Evolutionary conservation across 345 rosid genomes (phyloP).

Genomic region (Erucastrum elatum): DNA sequence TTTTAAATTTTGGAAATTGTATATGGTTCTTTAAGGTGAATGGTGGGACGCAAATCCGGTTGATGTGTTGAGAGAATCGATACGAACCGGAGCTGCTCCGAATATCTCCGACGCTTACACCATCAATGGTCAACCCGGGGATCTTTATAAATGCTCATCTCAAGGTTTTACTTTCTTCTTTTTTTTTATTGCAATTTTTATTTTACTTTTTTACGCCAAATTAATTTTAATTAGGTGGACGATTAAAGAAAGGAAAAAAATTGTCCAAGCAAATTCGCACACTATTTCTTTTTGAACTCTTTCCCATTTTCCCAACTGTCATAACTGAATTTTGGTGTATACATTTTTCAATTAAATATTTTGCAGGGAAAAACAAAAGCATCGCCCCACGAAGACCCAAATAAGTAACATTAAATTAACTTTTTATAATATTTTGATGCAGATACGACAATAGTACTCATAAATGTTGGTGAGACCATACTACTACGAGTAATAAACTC

Average conservation of each 20-base stretch:
- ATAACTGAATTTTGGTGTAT: slow-evolving; percentile 21
- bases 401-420: background rate
- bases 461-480: slow-evolving; percentile 74
- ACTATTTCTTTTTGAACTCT: background rate
- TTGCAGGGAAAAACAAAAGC: background rate
- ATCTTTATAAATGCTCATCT: slow-evolving; percentile 82
- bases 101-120: slow-evolving; percentile 81
- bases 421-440: slow-evolving; percentile 17
- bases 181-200: background rate
- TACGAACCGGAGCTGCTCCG: slow-evolving; percentile 77
- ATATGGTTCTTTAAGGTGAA: slow-evolving; percentile 58
- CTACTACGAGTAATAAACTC: slow-evolving; percentile 86
- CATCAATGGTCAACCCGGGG: slow-evolving; percentile 95
- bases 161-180: slow-evolving; percentile 47
- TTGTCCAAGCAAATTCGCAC: background rate
- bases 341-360: background rate
- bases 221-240: background rate
- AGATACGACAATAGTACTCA: slow-evolving; percentile 78
- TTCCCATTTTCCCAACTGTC: slow-evolving; percentile 22
- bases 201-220: background rate
- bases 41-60: slow-evolving; percentile 96
- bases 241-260: background rate
- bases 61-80: slow-evolving; percentile 71
- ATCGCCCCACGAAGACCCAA: background rate
- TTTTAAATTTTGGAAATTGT: slow-evolving; percentile 4